These are phyloP conservation scores for Paxillus rubicundulus DNA, from an alignment of 768 basidiomycete species.

Conservation along the genomic window DNA sequence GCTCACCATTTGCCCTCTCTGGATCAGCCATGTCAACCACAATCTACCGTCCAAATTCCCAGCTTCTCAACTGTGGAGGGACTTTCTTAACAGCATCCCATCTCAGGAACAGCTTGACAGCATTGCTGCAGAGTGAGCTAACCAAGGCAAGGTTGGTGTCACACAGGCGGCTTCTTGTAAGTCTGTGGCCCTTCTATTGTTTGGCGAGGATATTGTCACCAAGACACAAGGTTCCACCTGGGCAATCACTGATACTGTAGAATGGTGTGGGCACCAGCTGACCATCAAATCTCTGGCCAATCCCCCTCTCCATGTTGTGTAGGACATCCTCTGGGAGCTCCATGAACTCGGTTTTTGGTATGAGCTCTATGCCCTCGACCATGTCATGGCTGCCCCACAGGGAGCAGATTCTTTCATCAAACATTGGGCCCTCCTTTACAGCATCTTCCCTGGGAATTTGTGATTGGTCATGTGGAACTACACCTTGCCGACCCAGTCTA, in stretches of 20 bases:
- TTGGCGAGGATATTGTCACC: neutral
- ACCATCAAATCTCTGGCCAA: neutral
- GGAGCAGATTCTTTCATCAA: no score
- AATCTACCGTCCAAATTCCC: constrained; percentile 1
- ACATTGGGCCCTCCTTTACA: no score
- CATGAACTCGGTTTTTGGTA: no score
- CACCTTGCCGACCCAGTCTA: no score
- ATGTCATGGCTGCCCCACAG: no score
- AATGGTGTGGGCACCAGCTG: neutral
- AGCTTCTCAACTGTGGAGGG: constrained; percentile 3
- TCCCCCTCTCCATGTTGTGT: neutral
- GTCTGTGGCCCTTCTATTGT: neutral
- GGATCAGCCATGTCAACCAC: constrained; percentile 8
- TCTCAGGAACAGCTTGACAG: no score
- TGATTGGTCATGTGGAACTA: no score
- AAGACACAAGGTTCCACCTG: neutral
- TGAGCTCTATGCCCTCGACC: no score
- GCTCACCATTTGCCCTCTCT: constrained; percentile 5
- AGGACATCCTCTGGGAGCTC: constrained; percentile 15
- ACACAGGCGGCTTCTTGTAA: neutral
- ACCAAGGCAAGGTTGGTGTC: neutral
- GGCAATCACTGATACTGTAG: neutral
- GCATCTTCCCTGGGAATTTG: no score
- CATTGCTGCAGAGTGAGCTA: neutral
- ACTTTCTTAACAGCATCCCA: constrained; percentile 5